Evolutionary conservation across 176 grass and related monocot genomes (phyloP), one percentile per base, ranked within the genome.

Genomic region (Pontederia paniculata): DNA sequence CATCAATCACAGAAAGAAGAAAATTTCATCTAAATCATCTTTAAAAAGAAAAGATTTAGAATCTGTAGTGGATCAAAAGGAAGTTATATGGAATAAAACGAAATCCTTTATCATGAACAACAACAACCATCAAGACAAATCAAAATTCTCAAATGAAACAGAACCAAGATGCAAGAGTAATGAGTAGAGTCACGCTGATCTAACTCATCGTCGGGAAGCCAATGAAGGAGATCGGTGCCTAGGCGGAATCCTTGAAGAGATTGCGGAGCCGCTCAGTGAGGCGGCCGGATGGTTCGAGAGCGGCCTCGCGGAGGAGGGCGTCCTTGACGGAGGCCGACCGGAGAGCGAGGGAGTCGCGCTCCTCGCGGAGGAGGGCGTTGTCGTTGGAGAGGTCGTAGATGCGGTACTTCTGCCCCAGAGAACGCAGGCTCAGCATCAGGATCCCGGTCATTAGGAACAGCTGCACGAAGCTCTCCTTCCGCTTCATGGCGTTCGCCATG

Each of bases 391-490:
- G 83, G 70, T 91, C 86, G 72, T 55, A 23, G 66, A 77, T 65
- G 22, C 77, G 93, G 80, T 91, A 69, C 72, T 98, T 98, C 80
- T 98, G 86, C 44, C 86, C 58, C 48, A 98, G 74, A 22, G 77
- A 82, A 9, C 86, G 79, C 18, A 86, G 41, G 74, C 86, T 88
- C 56, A 98, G 60, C 86, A 98, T 91, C 65, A 98, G 44, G 77
- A 98, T 57, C 65, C 86, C 80, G 9, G 72, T 65, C 83, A 98
- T 88, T 19, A 98, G 55, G 42, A 98, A 70, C 52, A 98, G 66
- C 74, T 98, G 86, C 72, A 91, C 70, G 83, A 84, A 98, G 51
- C 68, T 61, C 9, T 88, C 75, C 77, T 98, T 91, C 42, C 83
- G 75, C 72, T 98, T 98, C 45, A 63, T 42, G 69, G 77, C 86